Evolutionary conservation across 768 basidiomycete species (phyloP).

Genomic region (Vishniacozyma victoriae): DNA sequence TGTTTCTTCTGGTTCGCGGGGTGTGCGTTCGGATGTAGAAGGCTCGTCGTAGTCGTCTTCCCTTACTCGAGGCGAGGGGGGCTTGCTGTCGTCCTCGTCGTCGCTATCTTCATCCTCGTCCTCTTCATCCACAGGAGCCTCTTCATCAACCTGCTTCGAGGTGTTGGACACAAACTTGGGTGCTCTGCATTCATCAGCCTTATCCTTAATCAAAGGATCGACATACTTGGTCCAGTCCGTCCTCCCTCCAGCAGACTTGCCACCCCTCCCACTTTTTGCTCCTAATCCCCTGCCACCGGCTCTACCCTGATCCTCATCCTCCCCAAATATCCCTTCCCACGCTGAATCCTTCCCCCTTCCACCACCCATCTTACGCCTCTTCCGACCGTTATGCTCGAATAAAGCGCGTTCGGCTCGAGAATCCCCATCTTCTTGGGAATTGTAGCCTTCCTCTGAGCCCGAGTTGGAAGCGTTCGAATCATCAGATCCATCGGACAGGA

Average conservation of each 20-base stretch:
- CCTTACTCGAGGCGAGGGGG: slow-evolving; percentile 16
- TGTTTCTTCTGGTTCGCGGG: slow-evolving; percentile 6
- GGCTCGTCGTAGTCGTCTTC: slow-evolving; percentile 14
- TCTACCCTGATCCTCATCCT: slow-evolving; percentile 28
- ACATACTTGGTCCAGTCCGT: slow-evolving; percentile 41
- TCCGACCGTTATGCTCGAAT: slow-evolving; percentile 37
- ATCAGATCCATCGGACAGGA: slow-evolving; percentile 55
- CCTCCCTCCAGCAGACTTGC: slow-evolving; percentile 5
- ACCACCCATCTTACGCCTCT: slow-evolving; percentile 21
- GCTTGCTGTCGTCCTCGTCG: slow-evolving; percentile 8
- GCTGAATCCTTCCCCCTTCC: slow-evolving; percentile 36
- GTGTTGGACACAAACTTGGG: slow-evolving; percentile 36
- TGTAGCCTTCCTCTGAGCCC: slow-evolving; percentile 24
- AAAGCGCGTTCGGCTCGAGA: slow-evolving; percentile 35
- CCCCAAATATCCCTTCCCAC: slow-evolving; percentile 46
- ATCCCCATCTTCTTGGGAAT: slow-evolving; percentile 43
- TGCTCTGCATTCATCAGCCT: slow-evolving; percentile 16
- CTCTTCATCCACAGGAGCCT: not conserved
- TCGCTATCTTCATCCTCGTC: slow-evolving; percentile 5
- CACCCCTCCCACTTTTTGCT: slow-evolving; percentile 16
- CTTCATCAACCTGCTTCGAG: slow-evolving; percentile 2
- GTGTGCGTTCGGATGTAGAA: too few species aligned
- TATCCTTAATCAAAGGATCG: not conserved
- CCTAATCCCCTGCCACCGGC: slow-evolving; percentile 23
- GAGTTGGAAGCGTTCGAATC: slow-evolving; percentile 46